Percentiles rank a stretch among this genome's conserved stretches.
Conservation (phyloP, 345 rosid genomes). For the Euphorbia peplus region DNA sequence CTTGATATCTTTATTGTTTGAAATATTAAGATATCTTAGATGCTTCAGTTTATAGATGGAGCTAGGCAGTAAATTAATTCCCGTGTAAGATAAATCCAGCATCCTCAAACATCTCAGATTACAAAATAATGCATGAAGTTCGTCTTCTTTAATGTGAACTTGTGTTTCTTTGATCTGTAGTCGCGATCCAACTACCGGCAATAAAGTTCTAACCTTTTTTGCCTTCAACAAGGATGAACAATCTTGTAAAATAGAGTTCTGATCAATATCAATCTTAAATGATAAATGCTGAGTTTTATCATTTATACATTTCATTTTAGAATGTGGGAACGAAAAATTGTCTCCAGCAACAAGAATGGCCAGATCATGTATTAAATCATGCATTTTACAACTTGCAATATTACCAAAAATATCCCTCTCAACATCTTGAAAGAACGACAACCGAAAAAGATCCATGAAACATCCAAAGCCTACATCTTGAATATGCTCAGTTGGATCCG, state of each 20-base stretch:
- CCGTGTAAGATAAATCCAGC: background rate
- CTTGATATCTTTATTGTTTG: background rate
- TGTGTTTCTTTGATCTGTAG: too few species aligned
- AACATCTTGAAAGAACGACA: constrained; percentile 12
- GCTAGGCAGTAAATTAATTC: background rate
- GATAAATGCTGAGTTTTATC: background rate
- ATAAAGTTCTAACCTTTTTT: background rate
- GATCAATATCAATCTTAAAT: background rate
- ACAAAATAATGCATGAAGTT: background rate
- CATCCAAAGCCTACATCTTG: constrained; percentile 14
- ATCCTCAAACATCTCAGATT: background rate
- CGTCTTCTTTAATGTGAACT: background rate
- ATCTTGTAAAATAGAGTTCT: background rate
- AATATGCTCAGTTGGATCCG: background rate
- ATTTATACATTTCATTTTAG: background rate
- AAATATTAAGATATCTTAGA: constrained; percentile 24
- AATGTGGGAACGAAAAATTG: background rate
- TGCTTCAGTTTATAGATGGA: constrained; percentile 17
- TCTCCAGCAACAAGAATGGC: background rate
- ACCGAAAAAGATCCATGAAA: constrained; percentile 11
- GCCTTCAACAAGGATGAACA: background rate
- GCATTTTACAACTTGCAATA: background rate
- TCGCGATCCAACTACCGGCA: background rate
- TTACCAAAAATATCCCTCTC: constrained; percentile 3
- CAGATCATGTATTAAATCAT: constrained; percentile 8